Base-by-base conservation (phyloP, 1,284 basidiomycete genomes). In the Puccinia triticina region DNA sequence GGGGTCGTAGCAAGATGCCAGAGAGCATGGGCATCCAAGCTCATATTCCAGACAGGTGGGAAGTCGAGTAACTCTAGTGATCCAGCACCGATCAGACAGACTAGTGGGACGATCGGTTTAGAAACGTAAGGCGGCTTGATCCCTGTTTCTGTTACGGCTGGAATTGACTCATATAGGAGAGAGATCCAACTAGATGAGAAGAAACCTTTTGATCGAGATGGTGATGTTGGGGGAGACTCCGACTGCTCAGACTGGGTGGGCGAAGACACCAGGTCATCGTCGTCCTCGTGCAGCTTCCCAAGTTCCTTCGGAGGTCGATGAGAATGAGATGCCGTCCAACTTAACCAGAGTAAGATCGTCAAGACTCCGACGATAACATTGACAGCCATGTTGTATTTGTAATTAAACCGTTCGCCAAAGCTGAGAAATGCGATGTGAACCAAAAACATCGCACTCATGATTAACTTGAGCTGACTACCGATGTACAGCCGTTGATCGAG, bases 1-100 rank as follows among this genome's bases (percentile, higher is more conserved):
- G 93, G 93, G 0, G 91, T 92, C 0, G 96, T 99, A 1, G 91
- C 90, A 2, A 93, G 88, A 88, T 99, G 97, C 97, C 97, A 99
- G 16, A 98, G 88, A 4, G 95, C 90, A 87, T 99, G 97, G 0
- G 96, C 95, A 86, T 99, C 97, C n/a, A 98, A 88, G 57, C 69
- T 73, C 67, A 81, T 73, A 46, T 81, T 73, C 34, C 50, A 72
- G 18, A 87, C 71, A 0, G 97, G 94, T 0, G 94, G 91, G 85
- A 99, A 99, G 86, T 99, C 97, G 84, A 98, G 91, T 1, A 99
- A 86, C 86, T 99, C 97, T 37, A 99, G 89, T 0, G 89, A 88
- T 23, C 93, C 94, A 12, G 94, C 93, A 0, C 90, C 89, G 0
- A 92, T 93, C 0, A 90, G 85, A 1, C 93, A 92, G 82, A 95